phyloP scores from a whole-genome alignment of 2,329 filamentous ascomycete genomes.

The Alternaria tenuissima region DNA sequence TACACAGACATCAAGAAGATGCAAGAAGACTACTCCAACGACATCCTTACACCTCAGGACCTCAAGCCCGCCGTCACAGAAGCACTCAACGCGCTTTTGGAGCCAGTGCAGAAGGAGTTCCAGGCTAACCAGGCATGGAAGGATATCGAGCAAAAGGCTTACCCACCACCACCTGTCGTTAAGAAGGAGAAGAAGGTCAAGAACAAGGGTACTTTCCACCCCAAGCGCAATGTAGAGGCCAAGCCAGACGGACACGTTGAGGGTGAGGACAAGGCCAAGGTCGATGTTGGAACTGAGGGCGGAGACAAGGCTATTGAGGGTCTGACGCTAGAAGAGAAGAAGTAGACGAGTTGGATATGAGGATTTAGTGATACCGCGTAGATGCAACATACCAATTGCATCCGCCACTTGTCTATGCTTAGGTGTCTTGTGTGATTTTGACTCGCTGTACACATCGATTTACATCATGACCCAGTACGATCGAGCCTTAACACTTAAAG shows the following conservation, averaged over 20 bases:
- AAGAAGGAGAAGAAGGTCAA: conserved; percentile 77
- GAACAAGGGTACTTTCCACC: conserved; percentile 74
- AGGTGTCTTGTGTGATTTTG: too few species aligned
- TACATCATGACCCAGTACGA: too few species aligned
- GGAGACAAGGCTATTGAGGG: conserved; percentile 45
- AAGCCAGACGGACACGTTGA: conserved; percentile 58
- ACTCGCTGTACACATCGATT: too few species aligned
- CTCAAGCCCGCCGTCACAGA: conserved; percentile 84
- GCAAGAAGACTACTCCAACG: conserved; percentile 79
- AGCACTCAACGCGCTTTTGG: conserved; percentile 76
- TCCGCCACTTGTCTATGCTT: background rate
- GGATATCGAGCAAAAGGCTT: conserved; percentile 77
- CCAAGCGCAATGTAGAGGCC: conserved; percentile 54
- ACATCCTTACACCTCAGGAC: conserved; percentile 85
- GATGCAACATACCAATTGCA: background rate
- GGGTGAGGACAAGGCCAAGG: conserved; percentile 52
- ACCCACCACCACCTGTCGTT: conserved; percentile 72
- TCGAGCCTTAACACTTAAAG: too few species aligned
- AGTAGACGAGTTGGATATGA: conserved; percentile 12
- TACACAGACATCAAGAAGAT: conserved; percentile 80
- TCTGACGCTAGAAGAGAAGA: conserved; percentile 43
- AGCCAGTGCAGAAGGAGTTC: conserved; percentile 79
- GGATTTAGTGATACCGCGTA: background rate
- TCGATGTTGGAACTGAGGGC: conserved; percentile 52
- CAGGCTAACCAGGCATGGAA: conserved; percentile 80